Evolutionary conservation across 2,329 filamentous ascomycete species (phyloP).

Genomic region (Fusarium luffae): DNA sequence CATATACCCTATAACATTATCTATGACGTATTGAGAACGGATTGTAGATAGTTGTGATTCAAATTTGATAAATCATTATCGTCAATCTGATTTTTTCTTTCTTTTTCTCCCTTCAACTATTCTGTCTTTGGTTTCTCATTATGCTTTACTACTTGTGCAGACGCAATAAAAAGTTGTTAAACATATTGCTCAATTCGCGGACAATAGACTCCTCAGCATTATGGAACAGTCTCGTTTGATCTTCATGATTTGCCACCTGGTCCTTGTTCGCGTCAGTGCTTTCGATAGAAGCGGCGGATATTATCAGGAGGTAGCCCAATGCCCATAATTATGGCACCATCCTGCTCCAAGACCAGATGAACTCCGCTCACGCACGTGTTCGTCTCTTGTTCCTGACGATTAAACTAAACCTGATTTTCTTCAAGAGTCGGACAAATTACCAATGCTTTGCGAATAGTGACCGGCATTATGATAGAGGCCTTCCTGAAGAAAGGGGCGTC

Average conservation of each 20-base stretch:
- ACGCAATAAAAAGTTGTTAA: fast-evolving
- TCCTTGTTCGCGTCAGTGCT: neutral
- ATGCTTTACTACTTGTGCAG: neutral
- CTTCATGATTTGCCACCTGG: neutral
- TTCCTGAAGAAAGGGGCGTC: neutral
- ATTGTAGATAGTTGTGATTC: no score
- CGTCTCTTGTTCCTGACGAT: neutral
- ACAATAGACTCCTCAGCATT: neutral
- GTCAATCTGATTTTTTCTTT: neutral
- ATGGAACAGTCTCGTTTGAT: neutral
- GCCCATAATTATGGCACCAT: neutral
- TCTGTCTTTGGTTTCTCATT: neutral
- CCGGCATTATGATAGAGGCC: neutral
- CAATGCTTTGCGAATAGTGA: neutral
- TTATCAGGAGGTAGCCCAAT: neutral
- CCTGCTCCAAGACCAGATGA: neutral
- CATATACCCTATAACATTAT: neutral
- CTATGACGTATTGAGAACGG: neutral
- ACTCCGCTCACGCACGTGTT: neutral
- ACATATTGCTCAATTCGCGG: neutral
- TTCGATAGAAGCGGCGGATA: neutral
- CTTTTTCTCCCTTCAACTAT: neutral
- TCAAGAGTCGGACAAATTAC: conserved; percentile 1
- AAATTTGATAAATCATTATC: neutral
- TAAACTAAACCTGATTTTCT: neutral